Base-by-base conservation (phyloP, 108 stramenopile genomes). In the Cyclotella kingstonii region DNA sequence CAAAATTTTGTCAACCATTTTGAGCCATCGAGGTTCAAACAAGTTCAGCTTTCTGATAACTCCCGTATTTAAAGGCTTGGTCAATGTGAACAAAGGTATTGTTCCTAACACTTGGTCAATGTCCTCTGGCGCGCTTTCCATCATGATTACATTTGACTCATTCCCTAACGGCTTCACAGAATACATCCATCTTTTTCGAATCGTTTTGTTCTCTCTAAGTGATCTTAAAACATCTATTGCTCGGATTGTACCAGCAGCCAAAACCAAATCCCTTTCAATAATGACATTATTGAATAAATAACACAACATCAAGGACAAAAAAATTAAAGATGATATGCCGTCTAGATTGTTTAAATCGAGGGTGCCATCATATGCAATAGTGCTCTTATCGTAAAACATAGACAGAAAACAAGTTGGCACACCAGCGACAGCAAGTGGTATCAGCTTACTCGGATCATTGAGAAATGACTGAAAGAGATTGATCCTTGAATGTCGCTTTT, bases 21-120 rank as follows among this genome's bases (percentile, higher is more conserved):
- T 78, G 5, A 81, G 69, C 81, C 81, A 81, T 14, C 81, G 77
- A 38, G 81, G 81, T 79, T 81, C 81, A 40, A 81, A 81, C 11
- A 81, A 42, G 35, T 81, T 76, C 3, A 81, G 74, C 57, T 65
- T 62, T 2, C 81, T 42, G 47, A 50, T 66, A 23, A 41, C 54
- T 52, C 74, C 69, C 18, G 61, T 39, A 18, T 61, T 26, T 31
- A 81, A 39, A 4, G 81, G 68, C 41, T 35, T 64, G 46, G 76
- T 81, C 33, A 81, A 65, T 36, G 81, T 81, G 46, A 81, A 81
- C 15, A 81, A 38, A 0, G 81, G 81, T 42, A 69, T 22, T 25
- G 19, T 29, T 41, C 23, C 25, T 23, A 43, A 23, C 14, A 33
- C 17, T 51, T 40, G 10, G 9, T 36, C 29, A 18, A 11, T 5